These are phyloP conservation scores for Suhomyces taliae DNA, from an alignment of 1,139 yeast species.

Conservation along the genomic window DNA sequence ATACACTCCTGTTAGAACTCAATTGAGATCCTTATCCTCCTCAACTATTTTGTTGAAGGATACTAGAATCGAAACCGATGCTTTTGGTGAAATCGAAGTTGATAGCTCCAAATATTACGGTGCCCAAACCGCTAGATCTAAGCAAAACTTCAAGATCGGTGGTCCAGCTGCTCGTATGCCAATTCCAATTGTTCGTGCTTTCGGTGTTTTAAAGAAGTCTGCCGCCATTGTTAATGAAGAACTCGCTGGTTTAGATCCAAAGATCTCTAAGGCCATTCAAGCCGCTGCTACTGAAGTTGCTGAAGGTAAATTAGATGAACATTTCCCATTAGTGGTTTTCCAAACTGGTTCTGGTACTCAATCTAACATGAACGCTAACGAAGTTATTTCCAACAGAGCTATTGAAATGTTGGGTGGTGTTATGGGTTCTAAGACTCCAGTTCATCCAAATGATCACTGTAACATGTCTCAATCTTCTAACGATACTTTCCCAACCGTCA, in stretches of 20 bases:
- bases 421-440: conserved; percentile 21
- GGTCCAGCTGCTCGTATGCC: conserved; percentile 55
- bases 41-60: conserved; percentile 25
- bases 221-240: conserved; percentile 21
- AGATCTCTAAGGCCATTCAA: conserved; percentile 19
- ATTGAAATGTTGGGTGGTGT: conserved; percentile 23
- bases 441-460: conserved; percentile 24
- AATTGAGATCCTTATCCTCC: conserved; percentile 30
- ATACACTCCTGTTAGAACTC: conserved; percentile 18
- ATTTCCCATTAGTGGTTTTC: conserved; percentile 24
- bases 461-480: conserved; percentile 24
- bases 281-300: conserved; percentile 21
- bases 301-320: conserved; percentile 20
- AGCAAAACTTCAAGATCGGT: conserved; percentile 22
- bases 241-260: conserved; percentile 20
- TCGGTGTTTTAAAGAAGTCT: conserved; percentile 22
- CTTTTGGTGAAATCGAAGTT: conserved; percentile 21
- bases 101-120: conserved; percentile 22
- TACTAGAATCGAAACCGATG: conserved; percentile 22
- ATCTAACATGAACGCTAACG: conserved; percentile 24
- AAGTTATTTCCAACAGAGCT: conserved; percentile 23
- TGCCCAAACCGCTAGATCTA: conserved; percentile 22
- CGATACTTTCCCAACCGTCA: conserved; percentile 24
- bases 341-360: conserved; percentile 26
- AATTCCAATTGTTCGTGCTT: conserved; percentile 19